Percentiles rank a stretch among this genome's conserved stretches.
These are phyloP conservation scores for Calonectria hawksworthii DNA, from an alignment of 2,329 filamentous ascomycete species.

Conservation along the genomic window DNA sequence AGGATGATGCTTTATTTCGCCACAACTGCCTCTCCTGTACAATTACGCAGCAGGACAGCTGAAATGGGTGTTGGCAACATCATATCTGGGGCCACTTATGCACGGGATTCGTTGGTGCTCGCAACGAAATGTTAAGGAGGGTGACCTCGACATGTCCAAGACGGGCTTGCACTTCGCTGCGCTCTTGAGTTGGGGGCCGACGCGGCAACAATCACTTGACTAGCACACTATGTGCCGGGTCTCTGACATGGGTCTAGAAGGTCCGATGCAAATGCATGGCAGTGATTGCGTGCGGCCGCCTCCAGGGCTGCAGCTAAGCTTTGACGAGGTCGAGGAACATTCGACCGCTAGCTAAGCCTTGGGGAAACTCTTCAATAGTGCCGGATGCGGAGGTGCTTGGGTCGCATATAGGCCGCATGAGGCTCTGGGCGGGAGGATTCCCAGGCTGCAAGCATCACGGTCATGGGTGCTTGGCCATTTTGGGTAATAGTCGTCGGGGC, in stretches of 20 bases:
- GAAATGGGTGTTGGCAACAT: background rate
- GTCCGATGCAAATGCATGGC: slow-evolving; percentile 32
- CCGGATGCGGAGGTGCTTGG: slow-evolving; percentile 29
- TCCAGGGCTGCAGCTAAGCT: slow-evolving; percentile 30
- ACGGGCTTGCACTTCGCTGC: slow-evolving; percentile 39
- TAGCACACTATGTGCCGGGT: slow-evolving; percentile 46
- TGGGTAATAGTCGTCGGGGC: background rate
- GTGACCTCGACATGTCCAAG: slow-evolving; percentile 33
- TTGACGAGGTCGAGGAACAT: slow-evolving; percentile 17
- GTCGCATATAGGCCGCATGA: slow-evolving; percentile 43
- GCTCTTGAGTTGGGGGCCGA: slow-evolving; percentile 28
- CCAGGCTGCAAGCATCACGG: slow-evolving; percentile 32
- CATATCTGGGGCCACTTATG: slow-evolving; percentile 36
- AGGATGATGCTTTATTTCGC: slow-evolving; percentile 16
- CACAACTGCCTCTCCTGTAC: slow-evolving; percentile 29
- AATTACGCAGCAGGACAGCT: slow-evolving; percentile 23
- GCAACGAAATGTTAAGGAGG: slow-evolving; percentile 22
- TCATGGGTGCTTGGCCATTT: background rate
- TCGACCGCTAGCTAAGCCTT: slow-evolving; percentile 19
- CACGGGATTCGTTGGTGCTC: slow-evolving; percentile 42
- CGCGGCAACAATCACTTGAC: slow-evolving; percentile 49
- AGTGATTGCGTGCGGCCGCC: slow-evolving; percentile 30
- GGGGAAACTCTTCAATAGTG: slow-evolving; percentile 13
- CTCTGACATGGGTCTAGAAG: slow-evolving; percentile 33
- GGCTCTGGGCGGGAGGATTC: slow-evolving; percentile 43